A percentile compares a stretch with the other conserved stretches of the same genome.
Conservation (phyloP, 371 early-diverging fungal species). For the Quaeritorhiza haematococci region DNA sequence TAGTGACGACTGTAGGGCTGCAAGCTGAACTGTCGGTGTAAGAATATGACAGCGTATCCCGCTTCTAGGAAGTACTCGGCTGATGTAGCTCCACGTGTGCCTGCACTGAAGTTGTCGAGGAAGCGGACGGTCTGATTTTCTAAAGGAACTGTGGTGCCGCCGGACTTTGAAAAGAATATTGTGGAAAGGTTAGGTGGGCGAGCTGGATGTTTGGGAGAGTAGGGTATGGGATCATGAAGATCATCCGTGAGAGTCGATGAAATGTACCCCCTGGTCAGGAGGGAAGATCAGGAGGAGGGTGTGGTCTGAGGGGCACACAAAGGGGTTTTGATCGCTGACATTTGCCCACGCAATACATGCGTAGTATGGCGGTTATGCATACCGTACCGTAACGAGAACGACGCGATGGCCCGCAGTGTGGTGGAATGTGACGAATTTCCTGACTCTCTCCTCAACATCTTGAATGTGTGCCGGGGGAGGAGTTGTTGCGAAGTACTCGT, state of each 20-base stretch:
- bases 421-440: conserved; percentile 69
- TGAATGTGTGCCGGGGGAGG: conserved; percentile 66
- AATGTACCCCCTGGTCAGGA: background rate
- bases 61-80: conserved; percentile 88
- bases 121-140: conserved; percentile 97
- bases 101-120: conserved; percentile 96
- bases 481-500: conserved; percentile 77
- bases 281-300: background rate
- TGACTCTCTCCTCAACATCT: conserved; percentile 55
- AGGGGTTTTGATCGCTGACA: background rate
- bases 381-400: conserved; percentile 73
- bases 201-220: background rate
- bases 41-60: conserved; percentile 92
- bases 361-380: background rate
- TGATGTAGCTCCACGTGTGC: conserved; percentile 92
- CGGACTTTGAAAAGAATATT: conserved; percentile 51
- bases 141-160: conserved; percentile 95
- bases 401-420: conserved; percentile 51
- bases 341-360: background rate
- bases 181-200: background rate
- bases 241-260: background rate
- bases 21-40: conserved; percentile 89
- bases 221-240: background rate
- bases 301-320: background rate
- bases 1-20: conserved; percentile 92